Conservation (phyloP, 352 stramenopile genomes). For the Elongisporangium anandrum region DNA sequence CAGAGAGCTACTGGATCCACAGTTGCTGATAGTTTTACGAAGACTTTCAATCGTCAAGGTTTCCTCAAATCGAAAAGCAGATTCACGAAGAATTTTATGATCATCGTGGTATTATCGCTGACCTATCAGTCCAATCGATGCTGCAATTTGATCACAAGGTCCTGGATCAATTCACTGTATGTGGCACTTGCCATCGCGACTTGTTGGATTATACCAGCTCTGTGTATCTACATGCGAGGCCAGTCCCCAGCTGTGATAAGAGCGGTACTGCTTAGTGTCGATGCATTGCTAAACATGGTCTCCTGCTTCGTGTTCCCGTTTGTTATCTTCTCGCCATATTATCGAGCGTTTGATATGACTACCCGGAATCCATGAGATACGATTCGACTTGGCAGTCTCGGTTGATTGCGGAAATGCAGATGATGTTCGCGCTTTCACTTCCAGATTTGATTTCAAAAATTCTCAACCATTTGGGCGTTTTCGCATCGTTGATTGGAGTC, state of each 20-base stretch:
- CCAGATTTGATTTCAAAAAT: not conserved
- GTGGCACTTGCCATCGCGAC: not conserved
- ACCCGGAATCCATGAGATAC: constrained; percentile 19
- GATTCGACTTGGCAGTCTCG: constrained; percentile 11
- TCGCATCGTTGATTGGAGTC: not conserved
- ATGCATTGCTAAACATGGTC: not conserved
- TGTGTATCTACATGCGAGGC: not conserved
- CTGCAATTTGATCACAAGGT: not conserved
- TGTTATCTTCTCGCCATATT: constrained; percentile 29
- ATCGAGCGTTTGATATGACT: constrained; percentile 9
- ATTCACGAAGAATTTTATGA: not conserved
- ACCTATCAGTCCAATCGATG: not conserved
- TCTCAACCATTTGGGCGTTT: not conserved
- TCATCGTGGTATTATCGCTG: not conserved
- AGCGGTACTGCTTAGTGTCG: not conserved
- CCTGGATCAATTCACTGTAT: not conserved
- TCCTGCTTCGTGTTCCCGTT: constrained; percentile 4
- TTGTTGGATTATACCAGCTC: not conserved
- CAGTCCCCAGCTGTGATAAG: not conserved
- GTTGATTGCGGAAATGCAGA: not conserved
- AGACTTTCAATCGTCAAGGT: not conserved
- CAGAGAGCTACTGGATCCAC: not conserved
- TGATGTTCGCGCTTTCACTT: not conserved
- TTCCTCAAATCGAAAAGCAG: not conserved
- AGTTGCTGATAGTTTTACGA: not conserved